These are phyloP conservation scores for Steccherinum ochraceum DNA, from an alignment of 768 basidiomycete genomes.

Conservation along the genomic window DNA sequence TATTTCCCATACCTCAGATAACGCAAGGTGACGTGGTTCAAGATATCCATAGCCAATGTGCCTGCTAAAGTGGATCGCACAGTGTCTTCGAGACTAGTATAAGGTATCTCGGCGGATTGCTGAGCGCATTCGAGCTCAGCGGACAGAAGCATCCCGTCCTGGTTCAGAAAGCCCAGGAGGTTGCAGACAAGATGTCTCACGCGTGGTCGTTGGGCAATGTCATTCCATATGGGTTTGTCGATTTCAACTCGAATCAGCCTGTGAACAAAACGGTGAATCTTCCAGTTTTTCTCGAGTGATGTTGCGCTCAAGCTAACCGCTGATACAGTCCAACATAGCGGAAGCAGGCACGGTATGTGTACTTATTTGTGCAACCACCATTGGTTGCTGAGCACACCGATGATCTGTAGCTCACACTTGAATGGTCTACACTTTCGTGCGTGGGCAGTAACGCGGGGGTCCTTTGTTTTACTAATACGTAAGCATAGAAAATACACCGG, in stretches of 20 bases:
- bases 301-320: no score
- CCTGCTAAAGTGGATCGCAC: no score
- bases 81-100: slow-evolving; percentile 77
- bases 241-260: slow-evolving; percentile 33
- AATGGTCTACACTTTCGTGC: slow-evolving; percentile 37
- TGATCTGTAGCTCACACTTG: slow-evolving; percentile 47
- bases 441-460: background rate
- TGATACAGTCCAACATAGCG: slow-evolving; percentile 39
- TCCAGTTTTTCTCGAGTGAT: no score
- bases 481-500: slow-evolving; percentile 45
- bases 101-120: slow-evolving; percentile 60
- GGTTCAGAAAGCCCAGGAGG: slow-evolving; percentile 53
- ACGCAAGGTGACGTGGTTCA: slow-evolving; percentile 39
- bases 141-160: slow-evolving; percentile 42
- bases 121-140: slow-evolving; percentile 68
- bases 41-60: no score
- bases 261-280: slow-evolving; percentile 23
- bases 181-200: slow-evolving; percentile 57
- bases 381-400: no score
- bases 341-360: slow-evolving; percentile 37
- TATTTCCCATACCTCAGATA: slow-evolving; percentile 35
- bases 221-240: slow-evolving; percentile 31
- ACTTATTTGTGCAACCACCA: no score
- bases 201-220: slow-evolving; percentile 45
- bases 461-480: background rate